Conservation (phyloP, 2,329 filamentous ascomycete genomes). For the Alternaria ventricosa region DNA sequence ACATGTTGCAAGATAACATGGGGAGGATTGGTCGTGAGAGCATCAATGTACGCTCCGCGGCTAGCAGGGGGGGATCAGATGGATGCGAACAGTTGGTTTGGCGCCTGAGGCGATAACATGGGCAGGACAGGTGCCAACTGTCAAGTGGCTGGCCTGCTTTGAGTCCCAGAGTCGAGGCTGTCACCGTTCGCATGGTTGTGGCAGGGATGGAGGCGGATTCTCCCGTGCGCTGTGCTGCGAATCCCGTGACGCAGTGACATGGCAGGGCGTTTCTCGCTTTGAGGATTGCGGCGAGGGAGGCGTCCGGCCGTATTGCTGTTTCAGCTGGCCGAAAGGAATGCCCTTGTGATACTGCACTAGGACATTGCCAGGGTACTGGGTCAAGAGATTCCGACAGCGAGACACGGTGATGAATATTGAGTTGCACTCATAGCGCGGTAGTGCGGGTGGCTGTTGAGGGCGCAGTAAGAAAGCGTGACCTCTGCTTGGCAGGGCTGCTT, state of each 20-base stretch:
- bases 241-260: slow-evolving; percentile 34
- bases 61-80: slow-evolving; percentile 29
- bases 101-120: slow-evolving; percentile 41
- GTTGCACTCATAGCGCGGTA: slow-evolving; percentile 22
- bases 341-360: slow-evolving; percentile 33
- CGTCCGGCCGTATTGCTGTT: slow-evolving; percentile 32
- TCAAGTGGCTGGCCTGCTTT: slow-evolving; percentile 32
- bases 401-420: slow-evolving; percentile 26
- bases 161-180: slow-evolving; percentile 31
- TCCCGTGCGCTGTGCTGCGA: slow-evolving; percentile 30
- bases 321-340: slow-evolving; percentile 36
- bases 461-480: slow-evolving; percentile 38
- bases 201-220: slow-evolving; percentile 31
- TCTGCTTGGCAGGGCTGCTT: slow-evolving; percentile 20
- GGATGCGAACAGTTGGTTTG: slow-evolving; percentile 47
- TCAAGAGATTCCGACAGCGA: slow-evolving; percentile 26
- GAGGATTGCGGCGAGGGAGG: slow-evolving; percentile 21
- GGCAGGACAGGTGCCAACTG: slow-evolving; percentile 18
- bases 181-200: slow-evolving; percentile 44
- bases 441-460: slow-evolving; percentile 36
- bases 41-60: slow-evolving; percentile 8
- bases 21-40: slow-evolving; percentile 14
- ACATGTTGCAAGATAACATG: slow-evolving; percentile 30
- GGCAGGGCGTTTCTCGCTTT: slow-evolving; percentile 3
- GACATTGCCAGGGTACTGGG: slow-evolving; percentile 32